A percentile compares a stretch with the other conserved stretches of the same genome.
Conservation (phyloP, 768 basidiomycete genomes). For the Tylopilus sp. region DNA sequence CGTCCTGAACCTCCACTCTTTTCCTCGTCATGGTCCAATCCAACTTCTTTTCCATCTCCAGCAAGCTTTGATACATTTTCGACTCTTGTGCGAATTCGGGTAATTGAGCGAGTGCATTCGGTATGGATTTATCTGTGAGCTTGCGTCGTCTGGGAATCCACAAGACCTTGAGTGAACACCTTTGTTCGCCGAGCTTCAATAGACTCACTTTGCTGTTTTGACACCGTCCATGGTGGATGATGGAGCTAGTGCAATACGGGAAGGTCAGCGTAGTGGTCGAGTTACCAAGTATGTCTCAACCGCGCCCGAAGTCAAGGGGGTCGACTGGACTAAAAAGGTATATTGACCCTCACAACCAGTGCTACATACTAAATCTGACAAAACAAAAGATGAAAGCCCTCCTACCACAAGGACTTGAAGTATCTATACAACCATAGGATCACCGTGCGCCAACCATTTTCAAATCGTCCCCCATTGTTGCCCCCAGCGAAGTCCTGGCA, state of each 20-base stretch:
- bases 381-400: too few species aligned
- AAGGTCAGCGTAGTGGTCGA: too few species aligned
- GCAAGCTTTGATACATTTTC: slow-evolving; percentile 78
- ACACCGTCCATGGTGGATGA: slow-evolving; percentile 24
- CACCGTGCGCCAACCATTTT: too few species aligned
- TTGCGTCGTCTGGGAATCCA: slow-evolving; percentile 60
- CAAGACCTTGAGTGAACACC: background rate
- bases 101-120: slow-evolving; percentile 70
- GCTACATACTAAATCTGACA: too few species aligned
- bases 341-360: too few species aligned
- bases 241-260: background rate
- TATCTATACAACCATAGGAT: too few species aligned
- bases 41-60: slow-evolving; percentile 86
- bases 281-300: too few species aligned
- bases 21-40: slow-evolving; percentile 96
- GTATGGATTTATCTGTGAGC: slow-evolving; percentile 74
- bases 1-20: slow-evolving; percentile 86
- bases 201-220: slow-evolving; percentile 35
- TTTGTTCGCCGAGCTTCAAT: background rate
- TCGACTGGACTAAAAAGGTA: background rate
- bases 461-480: too few species aligned
- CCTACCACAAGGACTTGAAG: too few species aligned
- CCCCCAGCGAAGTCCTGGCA: too few species aligned
- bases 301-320: background rate
- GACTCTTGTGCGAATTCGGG: slow-evolving; percentile 80